A percentile compares a stretch with the other conserved stretches of the same genome.
These are phyloP conservation scores for Wickerhamiella musiphila DNA, from an alignment of 805 yeast genomes.

Conservation along the genomic window DNA sequence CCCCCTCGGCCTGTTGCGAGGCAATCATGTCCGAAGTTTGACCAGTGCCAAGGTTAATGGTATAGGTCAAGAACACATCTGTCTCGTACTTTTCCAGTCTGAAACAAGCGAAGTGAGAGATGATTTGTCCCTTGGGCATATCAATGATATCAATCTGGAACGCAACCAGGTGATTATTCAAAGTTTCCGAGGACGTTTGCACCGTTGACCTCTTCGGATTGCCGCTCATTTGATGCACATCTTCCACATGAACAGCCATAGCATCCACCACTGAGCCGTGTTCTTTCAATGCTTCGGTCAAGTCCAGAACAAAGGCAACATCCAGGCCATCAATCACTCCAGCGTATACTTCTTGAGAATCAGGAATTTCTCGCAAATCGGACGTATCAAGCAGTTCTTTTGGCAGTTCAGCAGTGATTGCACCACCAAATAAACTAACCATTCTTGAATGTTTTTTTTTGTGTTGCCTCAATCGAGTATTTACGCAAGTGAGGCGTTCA, in stretches of 20 bases:
- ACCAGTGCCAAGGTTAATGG: slow-evolving; percentile 2
- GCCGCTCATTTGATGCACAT: slow-evolving; percentile 13
- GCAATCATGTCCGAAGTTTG: slow-evolving; percentile 1
- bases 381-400: slow-evolving; percentile 57
- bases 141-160: slow-evolving; percentile 10
- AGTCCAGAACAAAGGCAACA: slow-evolving; percentile 24
- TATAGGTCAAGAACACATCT: slow-evolving; percentile 13
- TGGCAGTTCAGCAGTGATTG: slow-evolving; percentile 46
- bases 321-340: slow-evolving; percentile 21
- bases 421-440: slow-evolving; percentile 92
- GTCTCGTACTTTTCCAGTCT: slow-evolving; percentile 11
- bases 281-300: slow-evolving; percentile 22
- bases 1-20: slow-evolving; percentile 4
- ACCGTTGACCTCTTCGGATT: slow-evolving; percentile 1
- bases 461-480: too few species aligned
- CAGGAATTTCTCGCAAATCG: slow-evolving; percentile 66
- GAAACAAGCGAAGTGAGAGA: slow-evolving; percentile 11
- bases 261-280: slow-evolving; percentile 9
- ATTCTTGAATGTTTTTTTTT: too few species aligned
- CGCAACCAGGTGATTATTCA: slow-evolving; percentile 7
- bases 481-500: too few species aligned
- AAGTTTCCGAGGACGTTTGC: slow-evolving; percentile 5
- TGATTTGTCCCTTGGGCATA: slow-evolving; percentile 1
- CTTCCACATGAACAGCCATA: slow-evolving; percentile 12
- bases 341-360: slow-evolving; percentile 82